These are phyloP conservation scores for Beverwykella pulmonaria DNA, from an alignment of 495 filamentous ascomycete species.

Conservation along the genomic window DNA sequence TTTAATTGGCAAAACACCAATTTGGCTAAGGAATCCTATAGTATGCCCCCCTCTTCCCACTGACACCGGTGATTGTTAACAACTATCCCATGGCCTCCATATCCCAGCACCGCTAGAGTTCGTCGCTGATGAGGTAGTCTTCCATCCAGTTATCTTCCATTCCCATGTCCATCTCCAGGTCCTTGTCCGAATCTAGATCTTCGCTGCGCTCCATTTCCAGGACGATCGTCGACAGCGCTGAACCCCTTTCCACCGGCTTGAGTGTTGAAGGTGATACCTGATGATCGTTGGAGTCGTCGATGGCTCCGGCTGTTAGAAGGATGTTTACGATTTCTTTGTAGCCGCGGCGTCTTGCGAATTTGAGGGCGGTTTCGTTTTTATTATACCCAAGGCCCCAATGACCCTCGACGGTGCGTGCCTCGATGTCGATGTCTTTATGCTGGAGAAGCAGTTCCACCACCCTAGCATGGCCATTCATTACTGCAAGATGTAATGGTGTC, in stretches of 20 bases:
- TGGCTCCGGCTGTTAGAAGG: background rate
- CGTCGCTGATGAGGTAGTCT: background rate
- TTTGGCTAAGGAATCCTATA: background rate
- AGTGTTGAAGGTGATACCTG: background rate
- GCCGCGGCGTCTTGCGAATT: background rate
- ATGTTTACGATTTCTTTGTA: conserved; percentile 5
- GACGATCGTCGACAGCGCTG: background rate
- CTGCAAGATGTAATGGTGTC: background rate
- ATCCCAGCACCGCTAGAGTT: background rate
- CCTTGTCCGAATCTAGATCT: background rate
- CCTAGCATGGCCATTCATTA: background rate
- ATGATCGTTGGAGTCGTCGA: background rate
- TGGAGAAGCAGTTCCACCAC: conserved; percentile 4
- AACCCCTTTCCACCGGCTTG: background rate
- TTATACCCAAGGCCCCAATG: background rate
- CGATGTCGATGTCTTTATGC: background rate
- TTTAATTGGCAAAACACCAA: background rate
- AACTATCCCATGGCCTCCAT: background rate
- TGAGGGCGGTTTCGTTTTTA: background rate
- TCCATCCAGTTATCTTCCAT: background rate
- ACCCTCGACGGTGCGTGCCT: background rate
- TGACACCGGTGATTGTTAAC: background rate
- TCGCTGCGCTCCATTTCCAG: background rate
- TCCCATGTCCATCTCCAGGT: background rate
- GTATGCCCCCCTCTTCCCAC: background rate